Percentiles rank a stretch among this genome's conserved stretches.
Conservation (phyloP, 345 rosid species). For the Sapria himalayana region DNA sequence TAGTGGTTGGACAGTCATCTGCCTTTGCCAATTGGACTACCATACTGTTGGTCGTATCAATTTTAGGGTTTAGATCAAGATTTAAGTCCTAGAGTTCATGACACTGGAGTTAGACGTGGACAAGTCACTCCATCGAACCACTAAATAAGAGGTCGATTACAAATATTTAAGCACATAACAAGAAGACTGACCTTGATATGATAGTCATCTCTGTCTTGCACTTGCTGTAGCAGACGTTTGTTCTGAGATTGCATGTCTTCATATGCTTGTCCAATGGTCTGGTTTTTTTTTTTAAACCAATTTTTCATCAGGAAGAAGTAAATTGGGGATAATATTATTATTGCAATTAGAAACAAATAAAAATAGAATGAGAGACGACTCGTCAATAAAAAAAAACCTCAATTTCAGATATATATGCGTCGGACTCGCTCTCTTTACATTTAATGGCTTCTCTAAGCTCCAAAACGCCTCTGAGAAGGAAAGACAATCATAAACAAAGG, state of each 20-base stretch:
- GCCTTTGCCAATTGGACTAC: no score
- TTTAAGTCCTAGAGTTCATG: conserved; percentile 5
- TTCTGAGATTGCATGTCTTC: conserved; percentile 94
- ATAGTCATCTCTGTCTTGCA: conserved; percentile 75
- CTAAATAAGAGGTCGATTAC: neutral
- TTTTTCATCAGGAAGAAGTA: conserved; percentile 6
- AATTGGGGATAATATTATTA: neutral
- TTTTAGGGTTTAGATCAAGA: no score
- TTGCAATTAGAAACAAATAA: neutral
- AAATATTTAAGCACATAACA: neutral
- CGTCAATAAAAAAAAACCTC: conserved; percentile 24
- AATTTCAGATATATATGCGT: conserved; percentile 77
- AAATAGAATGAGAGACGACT: neutral
- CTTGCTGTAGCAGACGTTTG: conserved; percentile 68
- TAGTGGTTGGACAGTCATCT: no score
- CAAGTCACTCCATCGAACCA: conserved; percentile 6
- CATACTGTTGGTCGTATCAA: no score
- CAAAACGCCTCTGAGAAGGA: conserved; percentile 37
- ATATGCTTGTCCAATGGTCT: conserved; percentile 94
- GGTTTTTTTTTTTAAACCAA: neutral
- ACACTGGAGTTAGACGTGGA: conserved; percentile 1
- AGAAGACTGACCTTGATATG: conserved; percentile 56
- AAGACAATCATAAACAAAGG: neutral
- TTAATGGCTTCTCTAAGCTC: conserved; percentile 67
- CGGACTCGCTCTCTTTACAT: conserved; percentile 63